phyloP scores from a whole-genome alignment of 768 basidiomycete species.

The Cystobasidium ongulense region DNA sequence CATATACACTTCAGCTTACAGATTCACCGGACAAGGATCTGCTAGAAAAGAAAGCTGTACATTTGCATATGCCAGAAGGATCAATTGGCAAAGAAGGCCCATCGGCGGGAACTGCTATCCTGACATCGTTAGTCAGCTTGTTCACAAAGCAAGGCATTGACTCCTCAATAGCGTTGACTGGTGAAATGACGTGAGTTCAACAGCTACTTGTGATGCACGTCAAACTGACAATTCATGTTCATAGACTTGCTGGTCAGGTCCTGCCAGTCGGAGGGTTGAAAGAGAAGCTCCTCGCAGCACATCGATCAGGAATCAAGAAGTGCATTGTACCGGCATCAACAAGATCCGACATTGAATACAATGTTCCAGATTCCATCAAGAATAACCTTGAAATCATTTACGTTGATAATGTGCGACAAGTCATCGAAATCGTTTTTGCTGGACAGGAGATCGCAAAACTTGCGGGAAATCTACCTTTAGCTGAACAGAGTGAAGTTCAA shows the following conservation, averaged over 20 bases:
- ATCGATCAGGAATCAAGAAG: conserved; percentile 90
- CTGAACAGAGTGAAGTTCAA: conserved; percentile 23
- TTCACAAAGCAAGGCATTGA: conserved; percentile 57
- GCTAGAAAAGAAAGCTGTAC: conserved; percentile 75
- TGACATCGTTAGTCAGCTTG: conserved; percentile 82
- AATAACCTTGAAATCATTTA: conserved; percentile 89
- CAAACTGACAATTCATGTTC: not conserved
- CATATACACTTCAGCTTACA: conserved; percentile 80
- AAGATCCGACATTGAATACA: conserved; percentile 90
- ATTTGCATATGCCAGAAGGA: conserved; percentile 95
- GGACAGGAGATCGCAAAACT: conserved; percentile 47
- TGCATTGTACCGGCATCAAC: conserved; percentile 80
- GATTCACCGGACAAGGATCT: conserved; percentile 62
- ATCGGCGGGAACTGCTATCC: conserved; percentile 86
- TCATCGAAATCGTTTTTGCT: conserved; percentile 75
- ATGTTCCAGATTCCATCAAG: conserved; percentile 92
- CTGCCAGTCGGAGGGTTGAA: conserved; percentile 2
- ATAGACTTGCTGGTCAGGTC: conserved; percentile 69
- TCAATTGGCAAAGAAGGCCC: conserved; percentile 75
- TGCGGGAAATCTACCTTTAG: conserved; percentile 19
- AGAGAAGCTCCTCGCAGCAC: conserved; percentile 84
- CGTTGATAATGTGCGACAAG: conserved; percentile 85
- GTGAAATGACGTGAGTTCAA: conserved; percentile 64
- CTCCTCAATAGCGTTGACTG: conserved; percentile 78
- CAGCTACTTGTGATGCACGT: not conserved